These are phyloP conservation scores for Populus hybrid DNA, from an alignment of 441 rosid genomes.

Conservation along the genomic window DNA sequence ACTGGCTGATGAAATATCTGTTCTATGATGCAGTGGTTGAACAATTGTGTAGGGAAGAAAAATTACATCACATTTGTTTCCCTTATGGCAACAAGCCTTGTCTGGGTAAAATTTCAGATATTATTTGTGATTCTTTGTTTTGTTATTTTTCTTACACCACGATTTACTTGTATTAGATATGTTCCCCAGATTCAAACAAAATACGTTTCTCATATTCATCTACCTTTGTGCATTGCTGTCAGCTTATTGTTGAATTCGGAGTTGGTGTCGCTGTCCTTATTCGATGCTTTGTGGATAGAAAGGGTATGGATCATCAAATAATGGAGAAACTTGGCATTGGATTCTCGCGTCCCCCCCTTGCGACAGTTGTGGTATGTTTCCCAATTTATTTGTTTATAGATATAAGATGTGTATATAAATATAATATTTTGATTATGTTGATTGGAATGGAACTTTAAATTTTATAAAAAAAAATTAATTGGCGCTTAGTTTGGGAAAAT, in stretches of 20 bases:
- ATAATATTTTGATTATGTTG: background rate
- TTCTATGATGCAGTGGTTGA: conserved; percentile 75
- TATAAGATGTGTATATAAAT: background rate
- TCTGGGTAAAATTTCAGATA: conserved; percentile 63
- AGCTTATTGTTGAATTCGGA: conserved; percentile 87
- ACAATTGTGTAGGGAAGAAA: conserved; percentile 91
- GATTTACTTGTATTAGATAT: background rate
- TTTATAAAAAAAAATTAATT: background rate
- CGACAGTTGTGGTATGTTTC: conserved; percentile 70
- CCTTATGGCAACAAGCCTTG: conserved; percentile 83
- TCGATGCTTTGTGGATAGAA: conserved; percentile 76
- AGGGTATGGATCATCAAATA: conserved; percentile 66
- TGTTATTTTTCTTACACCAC: conserved; percentile 2
- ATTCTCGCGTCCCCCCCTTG: conserved; percentile 76
- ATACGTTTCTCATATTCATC: background rate
- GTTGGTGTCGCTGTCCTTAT: conserved; percentile 90
- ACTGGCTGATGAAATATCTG: conserved; percentile 12
- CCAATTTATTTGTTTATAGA: conserved; percentile 1
- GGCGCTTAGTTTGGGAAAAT: background rate
- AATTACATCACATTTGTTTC: conserved; percentile 84
- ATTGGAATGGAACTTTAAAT: background rate
- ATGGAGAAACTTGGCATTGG: conserved; percentile 80
- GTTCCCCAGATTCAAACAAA: background rate
- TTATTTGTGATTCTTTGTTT: conserved; percentile 3
- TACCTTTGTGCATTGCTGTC: conserved; percentile 27